phyloP scores from a whole-genome alignment of 2,329 filamentous ascomycete species.

The Hypoxylon sp. region DNA sequence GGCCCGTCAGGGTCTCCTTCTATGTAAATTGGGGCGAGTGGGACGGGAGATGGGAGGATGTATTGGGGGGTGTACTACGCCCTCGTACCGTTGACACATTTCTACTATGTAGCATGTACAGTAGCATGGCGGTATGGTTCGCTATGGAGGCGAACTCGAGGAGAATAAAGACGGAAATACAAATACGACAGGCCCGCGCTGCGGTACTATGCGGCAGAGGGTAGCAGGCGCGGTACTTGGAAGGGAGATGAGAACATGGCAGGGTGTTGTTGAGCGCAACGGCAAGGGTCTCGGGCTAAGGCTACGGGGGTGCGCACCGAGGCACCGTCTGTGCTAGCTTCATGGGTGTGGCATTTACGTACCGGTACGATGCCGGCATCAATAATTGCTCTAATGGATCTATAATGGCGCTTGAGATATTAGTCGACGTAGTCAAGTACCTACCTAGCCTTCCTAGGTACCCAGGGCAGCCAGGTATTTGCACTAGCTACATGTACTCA shows the following conservation, averaged over 20 bases:
- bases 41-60: constrained; percentile 28
- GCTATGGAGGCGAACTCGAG: constrained; percentile 35
- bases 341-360: constrained; percentile 4
- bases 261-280: constrained; percentile 35
- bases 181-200: constrained; percentile 27
- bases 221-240: constrained; percentile 25
- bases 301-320: constrained; percentile 28
- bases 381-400: constrained; percentile 4
- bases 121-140: too few relatives aligned
- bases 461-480: too few relatives aligned
- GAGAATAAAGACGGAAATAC: constrained; percentile 24
- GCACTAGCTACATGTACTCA: too few relatives aligned
- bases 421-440: too few relatives aligned
- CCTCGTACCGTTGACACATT: too few relatives aligned
- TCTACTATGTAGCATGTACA: too few relatives aligned
- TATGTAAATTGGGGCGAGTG: constrained; percentile 40
- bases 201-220: too few relatives aligned
- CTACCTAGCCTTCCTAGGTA: too few relatives aligned
- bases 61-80: too few relatives aligned
- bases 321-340: constrained; percentile 13
- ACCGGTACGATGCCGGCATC: constrained; percentile 28
- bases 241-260: constrained; percentile 36
- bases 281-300: constrained; percentile 34
- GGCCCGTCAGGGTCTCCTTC: constrained; percentile 40
- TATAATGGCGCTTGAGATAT: neutral